Evolutionary conservation across 2,329 filamentous ascomycete species (phyloP), one percentile per base, ranked within the genome.

Genomic region (Penicillium oxalicum): DNA sequence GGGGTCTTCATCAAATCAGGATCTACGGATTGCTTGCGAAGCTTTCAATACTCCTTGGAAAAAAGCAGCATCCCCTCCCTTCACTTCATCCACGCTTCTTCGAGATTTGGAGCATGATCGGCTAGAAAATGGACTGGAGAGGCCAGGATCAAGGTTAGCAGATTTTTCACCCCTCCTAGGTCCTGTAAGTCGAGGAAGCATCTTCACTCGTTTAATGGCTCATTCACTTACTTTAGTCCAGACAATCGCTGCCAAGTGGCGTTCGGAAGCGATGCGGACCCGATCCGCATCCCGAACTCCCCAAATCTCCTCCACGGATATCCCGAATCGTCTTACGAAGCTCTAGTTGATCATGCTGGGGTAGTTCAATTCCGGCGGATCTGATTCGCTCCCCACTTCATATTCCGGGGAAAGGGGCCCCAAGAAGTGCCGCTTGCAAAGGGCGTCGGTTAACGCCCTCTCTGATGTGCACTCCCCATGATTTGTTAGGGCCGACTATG

Each of bases 231-330:
- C n/a, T 33, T 9, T 25, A 18, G 29, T 3, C 18, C 18, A 44
- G 33, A 27, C 25, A 29, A 28, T 43, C 29, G 29, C 40, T 43
- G 29, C 34, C 32, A 29, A 32, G 36, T 44, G 24, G 44, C n/a
- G 34, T 29, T 7, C 13, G 2, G n/a, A 44, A 34, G 39, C 29
- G 34, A 54, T 51, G 49, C 47, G 54, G 54, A 47, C 54, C 54
- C 54, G 52, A 56, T 11, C 9, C 26, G 52, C 42, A 50, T 50
- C 45, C 48, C 45, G 49, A 39, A n/a, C 34, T 33, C 34, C 45
- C 47, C 46, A 45, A 54, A 33, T 25, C 27, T 45, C 40, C 50
- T 44, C 45, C 44, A 49, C 48, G 46, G 45, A 45, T 36, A 44
- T 46, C 28, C 53, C 51, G 51, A 46, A 24, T n/a, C 9, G n/a